phyloP scores from a whole-genome alignment of 2,329 filamentous ascomycete genomes.

The Aureobasidium sp. region DNA sequence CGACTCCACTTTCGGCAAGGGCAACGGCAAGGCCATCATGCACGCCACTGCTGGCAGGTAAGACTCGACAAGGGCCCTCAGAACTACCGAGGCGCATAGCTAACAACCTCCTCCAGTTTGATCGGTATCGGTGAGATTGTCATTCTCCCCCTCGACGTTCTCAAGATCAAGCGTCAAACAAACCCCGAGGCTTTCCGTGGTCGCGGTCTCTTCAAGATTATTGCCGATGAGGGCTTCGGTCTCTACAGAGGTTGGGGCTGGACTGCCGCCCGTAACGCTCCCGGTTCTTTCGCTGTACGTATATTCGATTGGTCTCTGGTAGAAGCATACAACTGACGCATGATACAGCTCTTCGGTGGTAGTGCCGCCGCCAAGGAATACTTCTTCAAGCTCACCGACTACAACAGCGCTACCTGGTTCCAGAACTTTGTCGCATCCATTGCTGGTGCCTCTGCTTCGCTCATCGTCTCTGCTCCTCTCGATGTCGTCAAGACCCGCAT shows the following conservation, averaged over 20 bases:
- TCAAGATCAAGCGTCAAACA: conserved; percentile 99
- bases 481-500: conserved; percentile 98
- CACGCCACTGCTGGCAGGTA: conserved; percentile 90
- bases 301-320: not conserved
- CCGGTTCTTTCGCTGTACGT: conserved; percentile 89
- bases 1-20: conserved; percentile 85
- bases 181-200: conserved; percentile 97
- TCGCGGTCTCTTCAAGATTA: conserved; percentile 80
- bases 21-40: conserved; percentile 97
- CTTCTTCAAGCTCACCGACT: conserved; percentile 80
- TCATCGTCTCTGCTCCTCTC: conserved; percentile 89
- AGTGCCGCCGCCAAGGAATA: conserved; percentile 98
- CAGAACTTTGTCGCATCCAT: conserved; percentile 98
- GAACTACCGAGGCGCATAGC: not conserved
- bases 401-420: conserved; percentile 89
- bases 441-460: conserved; percentile 87
- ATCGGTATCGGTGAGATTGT: conserved; percentile 98
- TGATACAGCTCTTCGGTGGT: conserved; percentile 77
- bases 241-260: conserved; percentile 95
- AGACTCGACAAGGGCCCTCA: conserved; percentile 20
- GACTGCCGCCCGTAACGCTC: conserved; percentile 95
- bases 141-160: conserved; percentile 85
- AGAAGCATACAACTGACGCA: not conserved
- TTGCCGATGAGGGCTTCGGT: conserved; percentile 89
- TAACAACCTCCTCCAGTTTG: conserved; percentile 47